These are phyloP conservation scores for Piper longum DNA, from an alignment of 164 flowering plant species.

Conservation along the genomic window DNA sequence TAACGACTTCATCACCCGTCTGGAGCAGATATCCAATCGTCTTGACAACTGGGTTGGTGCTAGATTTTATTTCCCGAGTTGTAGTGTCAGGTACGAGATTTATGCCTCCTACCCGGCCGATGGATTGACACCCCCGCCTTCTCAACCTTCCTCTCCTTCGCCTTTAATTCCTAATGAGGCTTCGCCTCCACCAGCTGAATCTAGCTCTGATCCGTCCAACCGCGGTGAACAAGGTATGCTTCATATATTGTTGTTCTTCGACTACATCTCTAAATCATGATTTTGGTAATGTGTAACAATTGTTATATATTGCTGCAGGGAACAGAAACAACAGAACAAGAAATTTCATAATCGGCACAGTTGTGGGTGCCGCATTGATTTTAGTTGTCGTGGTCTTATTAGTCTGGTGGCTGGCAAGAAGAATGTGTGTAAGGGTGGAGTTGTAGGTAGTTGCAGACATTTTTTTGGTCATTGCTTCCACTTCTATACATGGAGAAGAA, in stretches of 20 bases:
- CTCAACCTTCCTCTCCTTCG: no score
- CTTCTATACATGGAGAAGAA: not conserved
- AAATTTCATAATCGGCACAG: not conserved
- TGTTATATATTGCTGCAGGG: not conserved
- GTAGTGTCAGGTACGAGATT: slow-evolving; percentile 1
- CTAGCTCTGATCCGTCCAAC: no score
- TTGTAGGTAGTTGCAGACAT: not conserved
- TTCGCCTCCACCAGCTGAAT: no score
- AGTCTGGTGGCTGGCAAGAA: not conserved
- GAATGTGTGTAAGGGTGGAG: not conserved
- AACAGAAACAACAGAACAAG: not conserved
- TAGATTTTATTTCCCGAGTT: not conserved
- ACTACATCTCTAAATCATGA: not conserved
- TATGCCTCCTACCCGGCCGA: no score
- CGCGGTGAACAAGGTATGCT: no score
- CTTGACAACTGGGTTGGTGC: slow-evolving; percentile 1
- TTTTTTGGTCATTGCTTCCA: not conserved
- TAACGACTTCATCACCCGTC: not conserved
- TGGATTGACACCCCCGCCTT: no score
- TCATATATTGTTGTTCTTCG: not conserved
- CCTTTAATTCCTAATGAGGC: not conserved
- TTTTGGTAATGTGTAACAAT: not conserved
- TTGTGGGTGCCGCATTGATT: not conserved
- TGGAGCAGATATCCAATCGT: not conserved
- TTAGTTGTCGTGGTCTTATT: not conserved